Evolutionary conservation across 805 yeast species (phyloP), one percentile per base, ranked within the genome.

Genomic region (Wickerhamiella brachini): DNA sequence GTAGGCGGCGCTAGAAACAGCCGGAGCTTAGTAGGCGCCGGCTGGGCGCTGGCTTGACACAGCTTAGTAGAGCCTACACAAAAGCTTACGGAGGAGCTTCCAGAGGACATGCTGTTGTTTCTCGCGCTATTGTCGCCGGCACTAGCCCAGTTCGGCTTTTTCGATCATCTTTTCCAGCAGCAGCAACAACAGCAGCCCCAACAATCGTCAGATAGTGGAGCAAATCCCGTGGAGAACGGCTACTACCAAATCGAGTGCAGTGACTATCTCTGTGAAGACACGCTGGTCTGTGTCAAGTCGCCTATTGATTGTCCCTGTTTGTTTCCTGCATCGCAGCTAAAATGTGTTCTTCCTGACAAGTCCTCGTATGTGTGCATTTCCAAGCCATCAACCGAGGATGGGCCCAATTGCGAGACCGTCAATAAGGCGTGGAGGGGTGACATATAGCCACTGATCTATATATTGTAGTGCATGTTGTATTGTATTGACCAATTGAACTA

Each of bases 231-330:
- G 2, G 61, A 56, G 24, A 49, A 52, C 38, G 51, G 57, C 5
- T 61, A 56, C 51, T 49, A 50, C 44, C 52, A 50, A 60, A 64
- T 70, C 5, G 68, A 71, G 2, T 93, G 98, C 62, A 65, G 68
- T 9, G 69, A 70, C 5, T 90, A 81, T 63, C 66, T 90, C 37
- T 93, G 98, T 63, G 86, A 86, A 3, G 95, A 81, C 57, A 86
- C 97, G 0, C 71, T 80, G 42, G 72, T 72, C 9, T 93, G 98
- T 69, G 98, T 86, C 0, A 72, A 73, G 1, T 59, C 66, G 1
- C 78, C 86, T 0, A 57, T 73, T 7, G 84, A 81, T 49, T 93
- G 98, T 64, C 95, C 97, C 1, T 93, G 98, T 64, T 87, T 86
- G 2, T 90, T 79, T 62, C 93, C 95, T 1, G 78, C 80, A 53